Base-by-base conservation (phyloP, 129 eudicot species). In the Rutidosis leptorrhynchoides region DNA sequence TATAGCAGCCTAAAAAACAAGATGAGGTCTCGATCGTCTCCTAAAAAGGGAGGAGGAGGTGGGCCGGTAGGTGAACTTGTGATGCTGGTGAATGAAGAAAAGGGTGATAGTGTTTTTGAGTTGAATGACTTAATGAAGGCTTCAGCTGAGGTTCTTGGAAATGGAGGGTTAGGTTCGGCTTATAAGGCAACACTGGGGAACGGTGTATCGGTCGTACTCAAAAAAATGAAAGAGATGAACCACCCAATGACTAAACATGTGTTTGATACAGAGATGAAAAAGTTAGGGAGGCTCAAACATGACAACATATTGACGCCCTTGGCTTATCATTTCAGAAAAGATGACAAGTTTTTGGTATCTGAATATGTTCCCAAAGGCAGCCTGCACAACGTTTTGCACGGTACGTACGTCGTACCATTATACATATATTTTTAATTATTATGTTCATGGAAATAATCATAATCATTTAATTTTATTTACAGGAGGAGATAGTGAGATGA, bases 101-200 rank as follows among this genome's bases (percentile, higher is more conserved):
- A 74, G 63, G 93, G 93, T 7, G 10, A 8, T 23, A 37, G 45
- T 37, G 21, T 43, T 11, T 85, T 85, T 60, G 83, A 84, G 61
- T 59, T 83, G 74, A 73, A 73, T 2, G 96, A 89, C 67, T 71
- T 89, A 81, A 89, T 89, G 96, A 85, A 86, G 79, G 90, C 96
- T 1, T 84, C 88, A 4, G 96, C 96, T 4, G 96, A 89, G 84
- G 90, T 89, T 21, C 79, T 89, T 9, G 94, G 94, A 16, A 85
- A 69, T 54, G 88, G 94, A 1, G 83, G 82, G 7, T 24, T 83
- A 53, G 94, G 96, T 25, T 89, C 96, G 3, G 87, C 96, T 8
- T 89, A 85, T 49, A 85, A 89, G 82, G 96, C 94, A 1, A 59
- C 54, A 19, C 77, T 89, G 85, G 67, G 55, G 11, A 83, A 81